Evolutionary conservation across 75 land plant genomes (phyloP).

Genomic region (Selaginella tamariscina): DNA sequence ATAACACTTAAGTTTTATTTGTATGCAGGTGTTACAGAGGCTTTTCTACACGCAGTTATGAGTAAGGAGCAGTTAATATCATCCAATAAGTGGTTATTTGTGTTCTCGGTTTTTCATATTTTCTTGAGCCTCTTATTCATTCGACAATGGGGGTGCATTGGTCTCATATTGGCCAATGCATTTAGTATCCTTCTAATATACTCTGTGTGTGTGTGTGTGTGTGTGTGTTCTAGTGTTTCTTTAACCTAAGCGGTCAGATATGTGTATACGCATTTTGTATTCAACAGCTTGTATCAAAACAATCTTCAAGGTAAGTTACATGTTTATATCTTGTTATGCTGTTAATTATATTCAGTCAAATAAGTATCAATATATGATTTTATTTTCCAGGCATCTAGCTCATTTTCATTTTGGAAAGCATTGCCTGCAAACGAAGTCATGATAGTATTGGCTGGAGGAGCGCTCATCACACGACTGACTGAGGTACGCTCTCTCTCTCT

Average conservation of each 20-base stretch:
- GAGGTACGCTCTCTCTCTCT: no score
- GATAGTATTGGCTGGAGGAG: slow-evolving; percentile 36
- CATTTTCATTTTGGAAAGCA: slow-evolving; percentile 46
- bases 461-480: slow-evolving; percentile 39
- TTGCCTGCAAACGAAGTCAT: slow-evolving; percentile 60
- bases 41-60: slow-evolving; percentile 83
- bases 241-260: neutral
- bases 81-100: slow-evolving; percentile 59
- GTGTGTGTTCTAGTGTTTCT: neutral
- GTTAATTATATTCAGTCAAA: neutral
- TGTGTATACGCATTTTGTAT: neutral
- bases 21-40: slow-evolving; percentile 72
- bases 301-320: neutral
- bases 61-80: slow-evolving; percentile 46
- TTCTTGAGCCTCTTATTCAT: slow-evolving; percentile 46
- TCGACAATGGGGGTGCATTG: slow-evolving; percentile 57
- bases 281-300: neutral
- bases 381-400: slow-evolving; percentile 33
- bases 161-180: slow-evolving; percentile 71
- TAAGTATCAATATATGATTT: neutral
- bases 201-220: no score
- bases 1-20: neutral
- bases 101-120: slow-evolving; percentile 56
- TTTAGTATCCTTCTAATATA: slow-evolving; percentile 65
- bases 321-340: no score